phyloP scores from a whole-genome alignment of 306 rosid genomes.

The Dalbergia cultrata region DNA sequence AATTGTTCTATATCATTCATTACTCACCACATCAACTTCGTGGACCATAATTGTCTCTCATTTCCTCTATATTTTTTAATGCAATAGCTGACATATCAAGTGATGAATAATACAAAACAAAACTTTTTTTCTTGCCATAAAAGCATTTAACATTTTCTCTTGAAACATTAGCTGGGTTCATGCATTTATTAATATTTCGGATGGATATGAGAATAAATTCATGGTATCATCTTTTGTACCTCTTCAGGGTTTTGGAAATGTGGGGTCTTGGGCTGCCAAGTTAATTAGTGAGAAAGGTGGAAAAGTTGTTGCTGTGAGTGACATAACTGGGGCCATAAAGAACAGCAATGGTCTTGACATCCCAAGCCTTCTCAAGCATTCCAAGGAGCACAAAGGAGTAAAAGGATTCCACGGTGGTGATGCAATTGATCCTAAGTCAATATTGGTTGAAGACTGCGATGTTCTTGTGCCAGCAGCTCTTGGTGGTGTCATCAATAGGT shows the following conservation, averaged over 20 bases:
- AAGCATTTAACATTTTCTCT: too few species aligned
- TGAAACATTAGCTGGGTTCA: too few species aligned
- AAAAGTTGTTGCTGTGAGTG: conserved; percentile 90
- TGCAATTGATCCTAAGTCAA: conserved; percentile 64
- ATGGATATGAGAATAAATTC: background rate
- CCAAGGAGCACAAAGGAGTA: conserved; percentile 66
- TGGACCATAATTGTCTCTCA: too few species aligned
- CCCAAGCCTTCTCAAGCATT: conserved; percentile 76
- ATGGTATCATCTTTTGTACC: conserved; percentile 9
- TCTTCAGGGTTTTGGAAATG: conserved; percentile 94
- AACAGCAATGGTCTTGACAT: conserved; percentile 84
- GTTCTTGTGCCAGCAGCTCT: conserved; percentile 97
- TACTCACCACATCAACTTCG: too few species aligned
- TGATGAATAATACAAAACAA: too few species aligned
- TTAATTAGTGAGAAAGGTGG: conserved; percentile 84
- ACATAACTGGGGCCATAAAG: conserved; percentile 91
- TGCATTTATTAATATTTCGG: background rate
- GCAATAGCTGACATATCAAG: too few species aligned
- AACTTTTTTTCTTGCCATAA: too few species aligned
- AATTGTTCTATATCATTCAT: too few species aligned
- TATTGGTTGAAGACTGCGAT: conserved; percentile 90
- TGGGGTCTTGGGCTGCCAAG: conserved; percentile 98
- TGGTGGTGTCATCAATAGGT: conserved; percentile 97
- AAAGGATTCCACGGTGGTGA: conserved; percentile 84
- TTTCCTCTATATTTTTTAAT: too few species aligned